Base-by-base conservation (phyloP, 1,284 basidiomycete species). In the Tilletia caries region DNA sequence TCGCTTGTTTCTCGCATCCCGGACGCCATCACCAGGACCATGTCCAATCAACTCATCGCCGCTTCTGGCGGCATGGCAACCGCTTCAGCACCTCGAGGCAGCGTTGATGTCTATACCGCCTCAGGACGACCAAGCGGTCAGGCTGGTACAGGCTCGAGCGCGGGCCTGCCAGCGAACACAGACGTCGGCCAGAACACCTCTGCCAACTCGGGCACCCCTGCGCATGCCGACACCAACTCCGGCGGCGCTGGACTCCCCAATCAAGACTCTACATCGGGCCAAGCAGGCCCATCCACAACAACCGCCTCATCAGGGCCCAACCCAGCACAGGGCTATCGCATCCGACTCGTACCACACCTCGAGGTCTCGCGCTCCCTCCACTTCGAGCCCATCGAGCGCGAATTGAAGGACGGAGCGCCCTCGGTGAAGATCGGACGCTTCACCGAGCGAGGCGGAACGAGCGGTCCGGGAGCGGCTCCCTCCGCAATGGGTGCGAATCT, bases 291-390 rank as follows among this genome's bases (percentile, higher is more conserved):
- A 29, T 54, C 52, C 5, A 29, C 29, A 54, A 29, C n/a, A 8
- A 27, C 52, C n/a, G 27, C 58, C 32, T 62, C 58, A 27, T 3
- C 58, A 20, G 58, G 52, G 13, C 52, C 58, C 32, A 62, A 34
- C 32, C 12, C 29, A n/a, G 18, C 58, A 13, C 58, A 33, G 32
- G 58, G 58, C 29, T 62, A 86, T 72, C 85, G 87, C 4, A 86
- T 89, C 64, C 91, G 95, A 13, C 90, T 98, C 68, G 95, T 97
- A 1, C 95, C 95, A 3, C 92, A 96, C 82, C 90, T 98, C 78
- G 94, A 98, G 82, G 90, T 90, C 15, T 89, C 91, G 20, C 89
- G 93, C 65, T 92, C 92, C 0, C 89, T 98, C 18, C 89, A 92
- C 70, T 98, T 98, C 85, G 94, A 97, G 66, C 91, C 95, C 67